These are phyloP conservation scores for Colletotrichum ledebouriae DNA, from an alignment of 2,329 filamentous ascomycete species.

Conservation along the genomic window DNA sequence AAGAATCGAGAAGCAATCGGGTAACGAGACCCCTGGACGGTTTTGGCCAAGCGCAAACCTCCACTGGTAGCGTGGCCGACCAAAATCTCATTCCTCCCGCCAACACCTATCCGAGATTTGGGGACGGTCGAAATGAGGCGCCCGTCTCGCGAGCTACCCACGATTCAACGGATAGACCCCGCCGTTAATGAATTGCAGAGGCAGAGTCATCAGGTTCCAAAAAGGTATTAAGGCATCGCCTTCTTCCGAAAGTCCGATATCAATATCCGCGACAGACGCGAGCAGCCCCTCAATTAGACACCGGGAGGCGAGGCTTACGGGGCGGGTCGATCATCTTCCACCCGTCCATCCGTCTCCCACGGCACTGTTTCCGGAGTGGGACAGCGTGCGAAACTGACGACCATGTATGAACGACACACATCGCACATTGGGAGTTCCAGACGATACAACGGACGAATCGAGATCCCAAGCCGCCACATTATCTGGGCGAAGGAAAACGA, in stretches of 20 bases:
- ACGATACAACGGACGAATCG: background rate
- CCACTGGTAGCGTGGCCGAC: slow-evolving; percentile 10
- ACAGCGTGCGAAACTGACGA: slow-evolving; percentile 6
- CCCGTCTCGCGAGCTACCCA: background rate
- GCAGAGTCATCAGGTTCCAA: background rate
- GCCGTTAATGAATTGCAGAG: slow-evolving; percentile 1
- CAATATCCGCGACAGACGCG: slow-evolving; percentile 19
- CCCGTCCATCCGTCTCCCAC: slow-evolving; percentile 6
- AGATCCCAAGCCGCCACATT: background rate
- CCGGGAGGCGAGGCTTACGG: slow-evolving; percentile 2
- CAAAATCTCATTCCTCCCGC: background rate
- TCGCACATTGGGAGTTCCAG: slow-evolving; percentile 6
- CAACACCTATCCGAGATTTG: no score
- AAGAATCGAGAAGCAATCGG: slow-evolving; percentile 33
- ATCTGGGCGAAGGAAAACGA: slow-evolving; percentile 4
- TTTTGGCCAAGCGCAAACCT: slow-evolving; percentile 21
- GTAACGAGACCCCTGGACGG: slow-evolving; percentile 21
- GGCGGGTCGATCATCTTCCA: slow-evolving; percentile 9
- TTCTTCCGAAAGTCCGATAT: slow-evolving; percentile 16
- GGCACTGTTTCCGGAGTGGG: background rate
- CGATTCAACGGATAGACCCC: slow-evolving; percentile 4
- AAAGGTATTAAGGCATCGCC: slow-evolving; percentile 18
- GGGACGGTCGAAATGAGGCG: background rate
- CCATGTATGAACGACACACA: background rate
- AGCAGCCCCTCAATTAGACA: background rate